These are phyloP conservation scores for Arthrobotrys sphaeroides DNA, from an alignment of 2,329 filamentous ascomycete genomes.

Conservation along the genomic window DNA sequence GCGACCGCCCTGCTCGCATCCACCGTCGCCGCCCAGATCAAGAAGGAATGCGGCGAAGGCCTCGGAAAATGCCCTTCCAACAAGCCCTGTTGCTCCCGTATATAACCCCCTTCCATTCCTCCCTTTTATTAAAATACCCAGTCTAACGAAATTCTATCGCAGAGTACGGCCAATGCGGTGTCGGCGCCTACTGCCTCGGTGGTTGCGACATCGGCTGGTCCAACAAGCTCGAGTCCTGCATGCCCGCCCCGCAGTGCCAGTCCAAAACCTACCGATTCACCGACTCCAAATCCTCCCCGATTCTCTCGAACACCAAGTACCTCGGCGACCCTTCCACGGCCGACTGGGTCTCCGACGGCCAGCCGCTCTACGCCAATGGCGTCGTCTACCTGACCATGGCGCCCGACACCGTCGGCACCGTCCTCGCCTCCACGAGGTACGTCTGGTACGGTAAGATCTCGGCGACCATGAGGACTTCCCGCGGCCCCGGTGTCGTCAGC, in stretches of 20 bases:
- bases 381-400: constrained; percentile 89
- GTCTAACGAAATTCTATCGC: constrained; percentile 7
- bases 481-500: constrained; percentile 89
- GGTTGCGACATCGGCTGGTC: constrained; percentile 92
- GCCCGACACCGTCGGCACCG: constrained; percentile 81
- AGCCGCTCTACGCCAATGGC: constrained; percentile 73
- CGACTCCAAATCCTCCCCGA: constrained; percentile 73
- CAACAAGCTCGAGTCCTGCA: constrained; percentile 82
- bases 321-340: constrained; percentile 80
- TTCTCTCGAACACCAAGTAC: constrained; percentile 74
- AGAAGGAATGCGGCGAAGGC: constrained; percentile 61
- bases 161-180: constrained; percentile 91
- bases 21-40: constrained; percentile 29
- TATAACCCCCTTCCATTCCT: constrained; percentile 61
- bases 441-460: constrained; percentile 97
- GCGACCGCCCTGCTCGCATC: constrained; percentile 32
- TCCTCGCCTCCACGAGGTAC: constrained; percentile 84
- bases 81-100: constrained; percentile 82
- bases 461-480: constrained; percentile 82
- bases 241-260: constrained; percentile 83
- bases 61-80: constrained; percentile 74
- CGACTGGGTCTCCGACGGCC: constrained; percentile 90
- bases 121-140: background rate
- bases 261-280: constrained; percentile 77
- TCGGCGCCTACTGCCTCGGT: constrained; percentile 93